phyloP scores from a whole-genome alignment of 495 filamentous ascomycete genomes.

The Cryomyces minteri region DNA sequence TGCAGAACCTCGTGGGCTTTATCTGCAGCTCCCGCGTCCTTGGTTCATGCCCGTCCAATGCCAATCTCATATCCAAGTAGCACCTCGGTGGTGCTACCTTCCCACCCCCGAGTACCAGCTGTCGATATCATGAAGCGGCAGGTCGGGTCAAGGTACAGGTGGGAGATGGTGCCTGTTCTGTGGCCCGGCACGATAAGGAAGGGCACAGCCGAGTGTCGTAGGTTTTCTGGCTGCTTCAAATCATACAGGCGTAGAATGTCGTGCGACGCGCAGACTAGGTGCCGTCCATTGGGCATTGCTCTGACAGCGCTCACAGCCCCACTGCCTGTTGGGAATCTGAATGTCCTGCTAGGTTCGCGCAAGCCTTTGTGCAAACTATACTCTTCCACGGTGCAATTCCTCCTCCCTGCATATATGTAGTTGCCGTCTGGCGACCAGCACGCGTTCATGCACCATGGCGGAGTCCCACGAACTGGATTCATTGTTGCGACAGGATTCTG shows the following conservation, averaged over 20 bases:
- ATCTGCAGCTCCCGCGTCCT: too few relatives aligned
- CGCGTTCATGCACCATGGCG: slow-evolving; percentile 97
- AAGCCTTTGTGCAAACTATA: slow-evolving; percentile 76
- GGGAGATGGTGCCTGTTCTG: slow-evolving; percentile 71
- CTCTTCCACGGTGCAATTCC: slow-evolving; percentile 92
- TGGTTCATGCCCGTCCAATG: slow-evolving; percentile 12
- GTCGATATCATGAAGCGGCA: slow-evolving; percentile 81
- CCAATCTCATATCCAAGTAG: slow-evolving; percentile 87
- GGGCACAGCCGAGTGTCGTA: slow-evolving; percentile 65
- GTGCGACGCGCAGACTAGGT: slow-evolving; percentile 85
- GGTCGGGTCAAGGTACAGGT: slow-evolving; percentile 68
- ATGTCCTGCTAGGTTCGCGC: slow-evolving; percentile 52
- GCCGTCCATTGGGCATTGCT: slow-evolving; percentile 84
- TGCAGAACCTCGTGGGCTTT: too few relatives aligned
- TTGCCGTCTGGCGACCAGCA: slow-evolving; percentile 96
- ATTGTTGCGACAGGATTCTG: slow-evolving; percentile 64
- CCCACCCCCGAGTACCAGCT: slow-evolving; percentile 87
- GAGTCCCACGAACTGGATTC: slow-evolving; percentile 45
- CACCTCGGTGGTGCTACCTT: slow-evolving; percentile 81
- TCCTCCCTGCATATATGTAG: slow-evolving; percentile 78
- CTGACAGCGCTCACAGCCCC: slow-evolving; percentile 73
- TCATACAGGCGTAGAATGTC: slow-evolving; percentile 92
- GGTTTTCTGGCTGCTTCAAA: slow-evolving; percentile 42
- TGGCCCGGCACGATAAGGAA: slow-evolving; percentile 92
- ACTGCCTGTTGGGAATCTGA: slow-evolving; percentile 80